Evolutionary conservation across 1,284 basidiomycete species (phyloP), one percentile per base, ranked within the genome.

Genomic region (Sphaerobolus stellatus): DNA sequence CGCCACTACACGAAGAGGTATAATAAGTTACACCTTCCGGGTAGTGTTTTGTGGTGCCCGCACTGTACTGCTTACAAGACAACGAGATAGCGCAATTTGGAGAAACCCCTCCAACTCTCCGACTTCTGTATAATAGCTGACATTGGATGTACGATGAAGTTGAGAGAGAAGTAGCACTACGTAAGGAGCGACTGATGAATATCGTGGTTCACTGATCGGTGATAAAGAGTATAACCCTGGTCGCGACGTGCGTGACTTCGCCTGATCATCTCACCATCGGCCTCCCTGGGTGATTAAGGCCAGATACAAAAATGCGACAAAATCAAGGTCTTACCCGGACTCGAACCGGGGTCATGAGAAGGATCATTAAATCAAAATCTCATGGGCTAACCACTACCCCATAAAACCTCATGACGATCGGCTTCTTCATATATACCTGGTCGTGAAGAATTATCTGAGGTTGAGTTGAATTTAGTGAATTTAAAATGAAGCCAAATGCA

Each of bases 1-100:
- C 80, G 22, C 80, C 80, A 58, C 80, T 82, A 56, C n/a, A 48
- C 20, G 31, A n/a, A 18, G 36, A 27, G 9, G 22, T 9, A 18
- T 9, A 16, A 29, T 20, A 27, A 22, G 14, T 18, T 22, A 33
- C 30, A 9, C 18, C 27, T 18, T 14, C 9, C 6, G 9, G 33
- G n/a, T 29, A 36, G n/a, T n/a, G n/a, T n/a, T n/a, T n/a, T n/a
- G n/a, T n/a, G n/a, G n/a, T n/a, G n/a, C n/a, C n/a, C n/a, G n/a
- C 13, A 31, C 29, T 52, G 36, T 28, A 54, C 51, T 16, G 38
- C 43, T 6, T 31, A 78, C 78, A 80, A 79, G 50, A 79, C 72
- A 25, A 79, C 59, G 11, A 80, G 62, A 58, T 71, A 64, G 33
- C 66, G 68, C 20, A 78, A 63, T 5, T 62, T 51, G 24, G 64